A percentile compares a stretch with the other conserved stretches of the same genome.
These are phyloP conservation scores for Colletotrichum godetiae DNA, from an alignment of 2,329 filamentous ascomycete genomes.

Conservation along the genomic window DNA sequence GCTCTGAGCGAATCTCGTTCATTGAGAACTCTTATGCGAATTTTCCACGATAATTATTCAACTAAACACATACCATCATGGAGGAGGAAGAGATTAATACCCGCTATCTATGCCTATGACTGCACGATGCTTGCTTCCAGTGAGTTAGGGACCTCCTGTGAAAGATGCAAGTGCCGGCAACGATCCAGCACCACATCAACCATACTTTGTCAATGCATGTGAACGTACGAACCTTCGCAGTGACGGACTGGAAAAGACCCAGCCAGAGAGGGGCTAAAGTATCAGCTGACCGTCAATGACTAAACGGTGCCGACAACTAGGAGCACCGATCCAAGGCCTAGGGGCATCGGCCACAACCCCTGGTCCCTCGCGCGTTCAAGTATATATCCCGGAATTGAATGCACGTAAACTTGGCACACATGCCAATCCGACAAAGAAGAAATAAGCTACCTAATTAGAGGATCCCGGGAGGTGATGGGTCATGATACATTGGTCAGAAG, in stretches of 20 bases:
- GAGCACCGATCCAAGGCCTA: neutral
- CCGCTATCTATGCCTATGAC: too few relatives aligned
- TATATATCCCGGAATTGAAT: too few relatives aligned
- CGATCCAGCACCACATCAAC: neutral
- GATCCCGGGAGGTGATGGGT: too few relatives aligned
- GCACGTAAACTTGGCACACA: too few relatives aligned
- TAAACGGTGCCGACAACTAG: neutral
- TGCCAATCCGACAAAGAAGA: too few relatives aligned
- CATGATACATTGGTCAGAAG: neutral
- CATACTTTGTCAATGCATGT: neutral
- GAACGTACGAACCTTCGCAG: neutral
- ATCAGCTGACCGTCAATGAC: neutral
- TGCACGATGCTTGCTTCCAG: neutral
- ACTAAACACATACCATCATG: too few relatives aligned
- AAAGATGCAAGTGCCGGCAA: neutral
- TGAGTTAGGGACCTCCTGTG: neutral
- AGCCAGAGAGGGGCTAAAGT: neutral
- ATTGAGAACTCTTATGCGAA: too few relatives aligned
- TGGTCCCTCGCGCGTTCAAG: too few relatives aligned
- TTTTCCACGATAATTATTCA: too few relatives aligned
- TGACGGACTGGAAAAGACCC: neutral
- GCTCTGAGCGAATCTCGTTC: too few relatives aligned
- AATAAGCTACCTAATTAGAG: too few relatives aligned
- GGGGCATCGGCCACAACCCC: neutral
- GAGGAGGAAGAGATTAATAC: too few relatives aligned